A percentile compares a stretch with the other conserved stretches of the same genome.
phyloP scores from a whole-genome alignment of 2,329 filamentous ascomycete species.

The Stemphylium vesicarium region DNA sequence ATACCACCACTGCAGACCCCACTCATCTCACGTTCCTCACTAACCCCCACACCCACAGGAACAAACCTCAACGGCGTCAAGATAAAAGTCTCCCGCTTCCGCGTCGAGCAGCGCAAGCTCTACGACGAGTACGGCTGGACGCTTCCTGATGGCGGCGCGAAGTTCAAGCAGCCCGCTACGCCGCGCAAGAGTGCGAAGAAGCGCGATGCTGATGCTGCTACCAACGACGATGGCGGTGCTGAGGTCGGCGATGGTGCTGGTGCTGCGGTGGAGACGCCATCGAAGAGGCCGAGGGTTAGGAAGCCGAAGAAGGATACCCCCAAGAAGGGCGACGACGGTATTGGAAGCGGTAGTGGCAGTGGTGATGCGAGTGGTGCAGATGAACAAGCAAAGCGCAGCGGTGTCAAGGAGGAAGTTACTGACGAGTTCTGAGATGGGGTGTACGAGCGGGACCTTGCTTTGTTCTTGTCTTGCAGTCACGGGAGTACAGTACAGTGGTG shows the following conservation, averaged over 20 bases:
- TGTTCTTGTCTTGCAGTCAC: no score
- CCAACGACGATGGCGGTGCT: neutral
- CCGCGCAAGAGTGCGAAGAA: slow-evolving; percentile 7
- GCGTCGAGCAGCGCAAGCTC: slow-evolving; percentile 18
- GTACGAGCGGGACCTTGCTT: no score
- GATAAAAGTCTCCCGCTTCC: slow-evolving; percentile 22
- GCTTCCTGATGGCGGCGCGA: slow-evolving; percentile 15
- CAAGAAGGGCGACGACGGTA: neutral
- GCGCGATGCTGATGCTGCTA: neutral
- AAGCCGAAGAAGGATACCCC: slow-evolving; percentile 10
- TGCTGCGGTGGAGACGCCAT: slow-evolving; percentile 4
- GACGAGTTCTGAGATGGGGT: neutral
- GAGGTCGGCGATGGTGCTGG: neutral
- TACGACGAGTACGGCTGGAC: slow-evolving; percentile 24
- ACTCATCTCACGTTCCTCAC: no score
- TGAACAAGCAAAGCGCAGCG: neutral
- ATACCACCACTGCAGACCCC: no score
- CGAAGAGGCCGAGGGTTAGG: slow-evolving; percentile 20
- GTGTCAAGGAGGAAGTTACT: slow-evolving; percentile 10
- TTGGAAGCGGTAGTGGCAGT: no score
- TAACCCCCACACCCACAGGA: neutral
- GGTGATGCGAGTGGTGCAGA: neutral
- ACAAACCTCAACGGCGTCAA: slow-evolving; percentile 19
- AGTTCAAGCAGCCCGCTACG: neutral
- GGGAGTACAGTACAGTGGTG: no score